Evolutionary conservation across 2,329 filamentous ascomycete genomes (phyloP).

Genomic region (Nothophoma quercina): DNA sequence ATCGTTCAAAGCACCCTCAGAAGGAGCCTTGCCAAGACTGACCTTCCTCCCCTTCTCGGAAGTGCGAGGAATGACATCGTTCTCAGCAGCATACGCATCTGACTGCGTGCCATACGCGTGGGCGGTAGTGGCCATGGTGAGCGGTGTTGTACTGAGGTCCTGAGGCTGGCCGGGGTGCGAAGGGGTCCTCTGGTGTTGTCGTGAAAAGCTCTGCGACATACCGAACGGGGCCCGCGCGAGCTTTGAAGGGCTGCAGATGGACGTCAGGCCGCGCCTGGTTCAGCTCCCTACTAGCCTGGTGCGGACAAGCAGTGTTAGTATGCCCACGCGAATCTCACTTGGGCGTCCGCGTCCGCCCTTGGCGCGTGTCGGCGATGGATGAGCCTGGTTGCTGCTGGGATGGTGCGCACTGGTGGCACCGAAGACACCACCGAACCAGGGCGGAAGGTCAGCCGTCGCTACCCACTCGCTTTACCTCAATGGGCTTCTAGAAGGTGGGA

Average conservation of each 20-base stretch:
- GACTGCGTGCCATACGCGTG: constrained; percentile 40
- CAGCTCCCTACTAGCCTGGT: constrained; percentile 31
- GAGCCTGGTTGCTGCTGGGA: constrained; percentile 21
- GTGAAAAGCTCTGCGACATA: constrained; percentile 27
- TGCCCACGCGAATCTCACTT: constrained; percentile 32
- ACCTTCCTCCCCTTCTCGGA: constrained; percentile 40
- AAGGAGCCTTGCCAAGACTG: constrained; percentile 30
- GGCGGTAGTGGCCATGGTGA: constrained; percentile 34
- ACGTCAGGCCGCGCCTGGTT: constrained; percentile 37
- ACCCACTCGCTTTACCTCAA: constrained; percentile 7
- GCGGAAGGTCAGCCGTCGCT: constrained; percentile 13
- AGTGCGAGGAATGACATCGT: constrained; percentile 31
- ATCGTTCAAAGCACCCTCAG: constrained; percentile 45
- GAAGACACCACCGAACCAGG: constrained; percentile 26
- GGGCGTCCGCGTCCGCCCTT: constrained; percentile 26
- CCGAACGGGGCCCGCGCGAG: constrained; percentile 27
- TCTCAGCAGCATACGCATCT: constrained; percentile 44
- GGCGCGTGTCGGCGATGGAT: constrained; percentile 22
- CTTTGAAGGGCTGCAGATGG: constrained; percentile 39
- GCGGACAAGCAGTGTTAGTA: constrained; percentile 22
- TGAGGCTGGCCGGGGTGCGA: constrained; percentile 17
- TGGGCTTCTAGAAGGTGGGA: constrained; percentile 29
- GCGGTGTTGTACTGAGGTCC: constrained; percentile 19
- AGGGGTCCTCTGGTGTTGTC: constrained; percentile 23
- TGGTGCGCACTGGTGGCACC: constrained; percentile 14